Conservation (phyloP, 2,329 filamentous ascomycete genomes). For the Cladophialophora carrionii region DNA sequence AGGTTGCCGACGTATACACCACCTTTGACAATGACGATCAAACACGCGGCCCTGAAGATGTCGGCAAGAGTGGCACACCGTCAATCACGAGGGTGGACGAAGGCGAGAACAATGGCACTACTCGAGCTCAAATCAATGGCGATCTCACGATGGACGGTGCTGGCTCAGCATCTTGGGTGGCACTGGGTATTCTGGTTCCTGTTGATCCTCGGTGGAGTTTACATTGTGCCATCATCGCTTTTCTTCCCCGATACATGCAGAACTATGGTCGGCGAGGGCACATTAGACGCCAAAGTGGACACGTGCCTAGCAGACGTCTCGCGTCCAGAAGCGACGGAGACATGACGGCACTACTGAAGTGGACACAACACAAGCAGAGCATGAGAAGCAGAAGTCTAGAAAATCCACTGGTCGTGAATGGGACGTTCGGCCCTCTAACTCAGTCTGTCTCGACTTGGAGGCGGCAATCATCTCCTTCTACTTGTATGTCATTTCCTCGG, state of each 20-base stretch:
- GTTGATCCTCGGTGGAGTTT: conserved; percentile 49
- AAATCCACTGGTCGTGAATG: conserved; percentile 5
- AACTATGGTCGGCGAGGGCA: conserved; percentile 46
- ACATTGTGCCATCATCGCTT: conserved; percentile 37
- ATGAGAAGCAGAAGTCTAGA: conserved; percentile 3
- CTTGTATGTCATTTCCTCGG: conserved; percentile 58
- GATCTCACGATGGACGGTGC: conserved; percentile 27
- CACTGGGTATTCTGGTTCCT: conserved; percentile 59
- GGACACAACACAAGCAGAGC: not conserved
- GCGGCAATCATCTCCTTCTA: conserved; percentile 55
- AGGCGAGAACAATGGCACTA: not conserved
- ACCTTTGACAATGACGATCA: not conserved
- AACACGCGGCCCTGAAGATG: not conserved
- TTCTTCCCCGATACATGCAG: conserved; percentile 46
- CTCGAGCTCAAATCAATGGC: not conserved
- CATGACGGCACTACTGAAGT: not conserved
- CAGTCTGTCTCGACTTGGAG: conserved; percentile 52
- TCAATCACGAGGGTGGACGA: not conserved
- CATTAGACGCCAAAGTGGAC: conserved; percentile 42
- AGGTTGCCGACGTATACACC: not conserved
- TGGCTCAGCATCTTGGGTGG: conserved; percentile 56
- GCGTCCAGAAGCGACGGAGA: conserved; percentile 6
- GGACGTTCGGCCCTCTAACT: conserved; percentile 40
- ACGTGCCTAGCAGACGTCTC: conserved; percentile 39
- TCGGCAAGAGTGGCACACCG: not conserved